Base-by-base conservation (phyloP, 805 yeast genomes). In the Metschnikowia continentalis region DNA sequence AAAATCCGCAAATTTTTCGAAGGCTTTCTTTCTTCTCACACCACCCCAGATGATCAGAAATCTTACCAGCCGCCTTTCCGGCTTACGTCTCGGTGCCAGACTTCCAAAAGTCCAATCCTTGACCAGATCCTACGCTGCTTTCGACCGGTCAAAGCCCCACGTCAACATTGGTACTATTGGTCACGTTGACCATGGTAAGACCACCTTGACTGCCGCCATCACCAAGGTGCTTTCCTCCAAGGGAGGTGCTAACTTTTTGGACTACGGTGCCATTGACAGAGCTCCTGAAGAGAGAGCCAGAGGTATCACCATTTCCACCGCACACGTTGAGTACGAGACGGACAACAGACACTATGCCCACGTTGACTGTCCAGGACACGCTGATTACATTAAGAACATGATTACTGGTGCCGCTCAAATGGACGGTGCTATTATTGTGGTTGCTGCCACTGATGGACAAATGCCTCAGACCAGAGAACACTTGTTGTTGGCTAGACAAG, bases 391-490 rank as follows among this genome's bases (percentile, higher is more conserved):
- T 76, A 92, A 92, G 80, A 92, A 92, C 76, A 92, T 92, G 98
- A 92, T 92, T 73, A 90, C 97, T 61, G 98, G 98, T 85, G 97
- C 98, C 65, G 97, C 98, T 65, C 96, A 92, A 74, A 91, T 91
- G 97, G 98, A 92, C 74, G 97, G 98, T 80, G 98, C 97, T 61
- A 91, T 92, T 64, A 92, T 92, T 77, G 98, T 92, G 56, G 98
- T 94, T 72, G 99, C 98, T 67, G 99, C 99, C 57, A 80, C 96
- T 52, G 99, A 94, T 69, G 99, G 99, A 68, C 96, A 90, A 78
- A 94, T 92, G 98, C 98, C 97, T 69, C 99, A 94, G 80, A 94
- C 99, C 62, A 89, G 98, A 80, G 99, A 94, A 79, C 99, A 94
- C 78, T 81, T 94, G 78, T 78, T 94, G 74, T 84, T 94, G 67